phyloP scores from a whole-genome alignment of 2,329 filamentous ascomycete genomes.

The Talaromyces marneffei region DNA sequence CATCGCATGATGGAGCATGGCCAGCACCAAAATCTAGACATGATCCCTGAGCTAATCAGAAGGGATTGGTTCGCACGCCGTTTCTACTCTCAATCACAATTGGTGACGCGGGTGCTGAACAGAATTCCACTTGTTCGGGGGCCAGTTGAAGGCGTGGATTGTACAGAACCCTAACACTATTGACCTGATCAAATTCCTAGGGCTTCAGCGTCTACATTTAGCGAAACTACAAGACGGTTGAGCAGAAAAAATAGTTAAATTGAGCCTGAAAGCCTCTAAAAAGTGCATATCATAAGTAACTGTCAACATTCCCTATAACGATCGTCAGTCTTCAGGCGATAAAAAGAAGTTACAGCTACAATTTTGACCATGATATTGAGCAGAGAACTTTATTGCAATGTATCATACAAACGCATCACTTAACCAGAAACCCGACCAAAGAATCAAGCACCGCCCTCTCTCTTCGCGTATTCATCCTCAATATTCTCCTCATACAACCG shows the following conservation, averaged over 20 bases:
- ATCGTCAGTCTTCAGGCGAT: neutral
- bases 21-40: neutral
- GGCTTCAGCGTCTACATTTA: neutral
- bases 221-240: neutral
- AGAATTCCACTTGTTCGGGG: too few relatives aligned
- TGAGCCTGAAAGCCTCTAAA: too few relatives aligned
- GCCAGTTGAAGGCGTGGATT: neutral
- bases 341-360: neutral
- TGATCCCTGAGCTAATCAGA: neutral
- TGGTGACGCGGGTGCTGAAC: too few relatives aligned
- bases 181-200: too few relatives aligned
- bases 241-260: too few relatives aligned
- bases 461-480: conserved; percentile 44
- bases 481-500: conserved; percentile 42
- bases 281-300: too few relatives aligned
- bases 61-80: neutral
- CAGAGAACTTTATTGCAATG: neutral
- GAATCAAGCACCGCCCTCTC: conserved; percentile 38
- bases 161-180: neutral
- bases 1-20: neutral
- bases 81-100: too few relatives aligned
- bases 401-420: neutral
- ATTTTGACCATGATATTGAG: neutral
- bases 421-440: neutral
- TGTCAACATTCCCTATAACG: neutral